Evolutionary conservation across 1,284 basidiomycete species (phyloP).

Genomic region (Ceratorhiza oryzae-sativae): DNA sequence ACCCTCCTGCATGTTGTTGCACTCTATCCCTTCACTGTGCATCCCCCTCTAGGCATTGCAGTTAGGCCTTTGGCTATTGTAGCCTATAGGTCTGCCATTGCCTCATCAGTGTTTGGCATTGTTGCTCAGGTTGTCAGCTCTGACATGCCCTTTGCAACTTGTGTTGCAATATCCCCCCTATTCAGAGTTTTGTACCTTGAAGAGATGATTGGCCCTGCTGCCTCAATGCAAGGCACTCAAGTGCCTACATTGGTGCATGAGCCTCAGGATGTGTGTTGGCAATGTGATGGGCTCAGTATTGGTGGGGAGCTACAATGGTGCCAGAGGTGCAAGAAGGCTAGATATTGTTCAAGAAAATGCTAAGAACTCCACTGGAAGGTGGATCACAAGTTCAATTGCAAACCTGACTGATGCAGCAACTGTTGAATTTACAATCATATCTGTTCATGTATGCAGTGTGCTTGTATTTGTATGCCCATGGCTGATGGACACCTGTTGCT

Average conservation of each 20-base stretch:
- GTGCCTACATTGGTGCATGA: neutral
- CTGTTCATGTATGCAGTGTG: too few species aligned
- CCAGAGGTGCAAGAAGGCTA: constrained; percentile 30
- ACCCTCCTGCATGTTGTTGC: too few species aligned
- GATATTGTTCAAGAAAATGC: constrained; percentile 21
- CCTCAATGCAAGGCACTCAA: neutral
- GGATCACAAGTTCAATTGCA: constrained; percentile 20
- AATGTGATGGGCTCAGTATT: neutral
- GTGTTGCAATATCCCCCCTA: constrained; percentile 16
- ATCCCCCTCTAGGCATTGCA: too few species aligned
- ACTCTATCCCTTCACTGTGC: too few species aligned
- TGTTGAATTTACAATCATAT: too few species aligned
- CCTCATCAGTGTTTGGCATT: too few species aligned
- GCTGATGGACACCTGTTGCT: too few species aligned
- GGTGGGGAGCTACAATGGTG: neutral
- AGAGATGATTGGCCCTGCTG: constrained; percentile 1
- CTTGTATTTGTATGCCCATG: too few species aligned
- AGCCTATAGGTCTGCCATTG: too few species aligned
- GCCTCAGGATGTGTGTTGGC: constrained; percentile 23
- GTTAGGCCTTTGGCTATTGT: too few species aligned
- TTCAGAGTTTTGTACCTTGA: constrained; percentile 27
- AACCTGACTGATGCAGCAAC: too few species aligned
- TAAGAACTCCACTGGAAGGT: constrained; percentile 26
- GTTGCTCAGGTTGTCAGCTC: too few species aligned
- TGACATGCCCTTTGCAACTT: constrained; percentile 1